Evolutionary conservation across 2,329 filamentous ascomycete species (phyloP), one percentile per base, ranked within the genome.

Genomic region (Dendryphion nanum): DNA sequence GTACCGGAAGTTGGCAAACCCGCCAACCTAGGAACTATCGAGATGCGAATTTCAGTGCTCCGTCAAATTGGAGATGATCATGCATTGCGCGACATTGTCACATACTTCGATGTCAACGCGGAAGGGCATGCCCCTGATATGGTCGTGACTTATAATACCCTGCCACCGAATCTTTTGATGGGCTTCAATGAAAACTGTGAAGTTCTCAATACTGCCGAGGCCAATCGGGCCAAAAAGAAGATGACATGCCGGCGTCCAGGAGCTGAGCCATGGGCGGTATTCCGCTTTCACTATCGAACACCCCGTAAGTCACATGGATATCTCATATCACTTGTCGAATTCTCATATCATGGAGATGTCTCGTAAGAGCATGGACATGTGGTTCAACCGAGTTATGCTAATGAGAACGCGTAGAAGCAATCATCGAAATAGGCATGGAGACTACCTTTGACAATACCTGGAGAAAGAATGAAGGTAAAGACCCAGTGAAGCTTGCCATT

Each of bases 281-380:
- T 70, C 33, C 56, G 65, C 14, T 71, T 71, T 44, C 64, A 69
- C 45, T 71, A 70, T 43, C 61, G 69, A n/a, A n/a, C n/a, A n/a
- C n/a, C n/a, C n/a, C n/a, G n/a, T n/a, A n/a, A n/a, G n/a, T n/a
- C n/a, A n/a, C n/a, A n/a, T n/a, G n/a, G n/a, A n/a, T n/a, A n/a
- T n/a, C n/a, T n/a, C n/a, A n/a, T n/a, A n/a, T n/a, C n/a, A n/a
- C n/a, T n/a, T n/a, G n/a, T n/a, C n/a, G n/a, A n/a, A n/a, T n/a
- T n/a, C n/a, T n/a, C n/a, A n/a, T n/a, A n/a, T n/a, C n/a, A n/a
- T n/a, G n/a, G n/a, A n/a, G n/a, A n/a, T n/a, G n/a, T n/a, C n/a
- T n/a, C n/a, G n/a, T n/a, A n/a, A n/a, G n/a, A n/a, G n/a, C n/a
- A n/a, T n/a, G n/a, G n/a, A n/a, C n/a, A n/a, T n/a, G n/a, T n/a